phyloP scores from a whole-genome alignment of 495 filamentous ascomycete species.

The Lophium mytilinum region DNA sequence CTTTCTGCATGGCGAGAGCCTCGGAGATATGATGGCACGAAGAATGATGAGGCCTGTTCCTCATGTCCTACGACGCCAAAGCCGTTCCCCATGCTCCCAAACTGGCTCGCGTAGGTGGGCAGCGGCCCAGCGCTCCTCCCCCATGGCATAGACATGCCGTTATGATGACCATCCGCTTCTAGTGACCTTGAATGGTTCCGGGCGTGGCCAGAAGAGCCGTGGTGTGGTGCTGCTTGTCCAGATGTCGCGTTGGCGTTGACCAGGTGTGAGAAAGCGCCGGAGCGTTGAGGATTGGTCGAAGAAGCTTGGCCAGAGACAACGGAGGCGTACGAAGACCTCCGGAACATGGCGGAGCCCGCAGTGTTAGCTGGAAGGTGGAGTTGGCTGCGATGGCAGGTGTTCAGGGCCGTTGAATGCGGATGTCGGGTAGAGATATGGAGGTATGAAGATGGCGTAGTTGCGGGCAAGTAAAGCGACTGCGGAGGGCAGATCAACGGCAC shows the following conservation, averaged over 20 bases:
- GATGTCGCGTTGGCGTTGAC: slow-evolving; percentile 43
- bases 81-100: slow-evolving; percentile 25
- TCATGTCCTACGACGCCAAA: slow-evolving; percentile 9
- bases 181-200: slow-evolving; percentile 31
- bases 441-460: background rate
- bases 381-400: too few species aligned
- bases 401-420: too few species aligned
- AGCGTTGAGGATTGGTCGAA: slow-evolving; percentile 37
- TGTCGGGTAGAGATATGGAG: background rate
- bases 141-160: slow-evolving; percentile 37
- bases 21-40: slow-evolving; percentile 74
- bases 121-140: slow-evolving; percentile 30
- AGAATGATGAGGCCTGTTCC: slow-evolving; percentile 41
- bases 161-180: slow-evolving; percentile 34
- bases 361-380: too few species aligned
- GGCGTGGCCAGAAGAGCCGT: slow-evolving; percentile 20
- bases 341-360: slow-evolving; percentile 16
- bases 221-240: slow-evolving; percentile 2
- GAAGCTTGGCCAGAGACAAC: slow-evolving; percentile 61
- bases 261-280: slow-evolving; percentile 53
- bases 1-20: slow-evolving; percentile 68
- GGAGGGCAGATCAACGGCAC: background rate
- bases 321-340: slow-evolving; percentile 66
- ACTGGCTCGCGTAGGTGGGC: slow-evolving; percentile 52
- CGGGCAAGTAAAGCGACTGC: background rate